Conservation (phyloP, 176 grass and related monocot genomes). For the sorghum (Sorghum bicolor) region Sorghum_bicolor_NCBIv3 NC_012871.2:47377001-47377500, state of each 20-base stretch:
- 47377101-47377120: background rate
- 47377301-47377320: background rate
- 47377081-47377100: background rate
- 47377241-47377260: background rate
- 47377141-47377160: background rate
- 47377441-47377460: background rate
- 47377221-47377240: background rate
- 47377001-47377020: background rate
- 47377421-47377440: background rate
- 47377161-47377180: background rate
- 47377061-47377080: background rate
- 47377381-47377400: background rate
- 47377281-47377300: background rate
- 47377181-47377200: background rate
- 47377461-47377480: background rate
- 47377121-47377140: background rate
- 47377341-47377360: background rate
- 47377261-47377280: background rate
- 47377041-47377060: background rate
- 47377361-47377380: background rate
- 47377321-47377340: background rate
- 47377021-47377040: background rate
- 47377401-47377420: background rate
- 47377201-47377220: background rate
- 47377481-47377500: background rate